phyloP scores from a whole-genome alignment of 1,284 basidiomycete species.

The Ceratorhiza oryzae-sativae region DNA sequence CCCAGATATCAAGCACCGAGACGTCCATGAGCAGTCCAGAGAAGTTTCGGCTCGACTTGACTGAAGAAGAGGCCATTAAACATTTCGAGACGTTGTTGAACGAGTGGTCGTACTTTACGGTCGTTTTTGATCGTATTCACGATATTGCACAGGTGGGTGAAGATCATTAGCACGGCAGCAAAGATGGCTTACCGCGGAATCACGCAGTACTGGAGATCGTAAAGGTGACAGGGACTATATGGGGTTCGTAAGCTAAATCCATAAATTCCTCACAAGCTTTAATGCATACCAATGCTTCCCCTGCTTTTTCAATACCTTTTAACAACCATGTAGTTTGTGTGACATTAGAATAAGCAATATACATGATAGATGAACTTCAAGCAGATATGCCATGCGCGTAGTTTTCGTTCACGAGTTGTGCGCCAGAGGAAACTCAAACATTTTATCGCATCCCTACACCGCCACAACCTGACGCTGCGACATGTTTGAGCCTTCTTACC shows the following conservation, averaged over 20 bases:
- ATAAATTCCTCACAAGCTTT: background rate
- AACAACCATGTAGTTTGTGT: no score
- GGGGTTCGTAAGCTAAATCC: background rate
- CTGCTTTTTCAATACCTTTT: no score
- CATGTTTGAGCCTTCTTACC: background rate
- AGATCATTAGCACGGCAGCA: no score
- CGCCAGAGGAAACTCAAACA: no score
- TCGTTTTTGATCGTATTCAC: slow-evolving; percentile 91
- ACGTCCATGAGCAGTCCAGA: slow-evolving; percentile 89
- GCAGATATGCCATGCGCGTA: no score
- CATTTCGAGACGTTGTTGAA: slow-evolving; percentile 94
- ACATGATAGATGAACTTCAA: no score
- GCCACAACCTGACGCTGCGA: no score
- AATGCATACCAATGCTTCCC: no score
- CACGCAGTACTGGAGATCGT: slow-evolving; percentile 33
- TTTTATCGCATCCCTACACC: no score
- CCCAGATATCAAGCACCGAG: slow-evolving; percentile 94
- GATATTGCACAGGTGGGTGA: slow-evolving; percentile 70
- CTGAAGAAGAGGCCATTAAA: slow-evolving; percentile 96
- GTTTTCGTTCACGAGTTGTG: no score
- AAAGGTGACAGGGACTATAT: background rate
- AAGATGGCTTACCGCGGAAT: no score
- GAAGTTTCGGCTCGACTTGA: slow-evolving; percentile 93
- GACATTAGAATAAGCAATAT: background rate
- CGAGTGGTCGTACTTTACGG: slow-evolving; percentile 93